Percentiles rank a stretch among this genome's conserved stretches.
Evolutionary conservation across 192 early-diverging fungal species (phyloP).

Genomic region (Gonapodya prolifera): DNA sequence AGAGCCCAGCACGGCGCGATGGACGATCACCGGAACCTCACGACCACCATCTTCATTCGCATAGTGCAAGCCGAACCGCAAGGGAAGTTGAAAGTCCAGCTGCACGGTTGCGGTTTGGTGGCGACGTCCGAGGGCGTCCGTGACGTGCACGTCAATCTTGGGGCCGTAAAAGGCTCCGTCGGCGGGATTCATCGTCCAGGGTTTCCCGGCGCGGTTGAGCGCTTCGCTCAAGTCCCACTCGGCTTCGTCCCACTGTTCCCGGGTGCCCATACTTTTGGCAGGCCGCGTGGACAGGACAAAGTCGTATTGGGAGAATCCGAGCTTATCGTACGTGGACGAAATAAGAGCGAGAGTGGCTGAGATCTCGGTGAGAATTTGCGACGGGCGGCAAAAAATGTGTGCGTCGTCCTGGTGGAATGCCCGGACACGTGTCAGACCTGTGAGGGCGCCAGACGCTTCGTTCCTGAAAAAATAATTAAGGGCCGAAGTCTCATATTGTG

Average conservation of each 20-base stretch:
- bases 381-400: conserved; percentile 81
- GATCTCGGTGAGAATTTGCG: conserved; percentile 74
- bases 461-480: conserved; percentile 39
- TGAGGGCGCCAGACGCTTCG: conserved; percentile 76
- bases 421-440: conserved; percentile 81
- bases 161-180: conserved; percentile 97
- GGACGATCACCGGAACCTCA: conserved; percentile 82
- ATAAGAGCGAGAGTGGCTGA: conserved; percentile 61
- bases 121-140: conserved; percentile 61
- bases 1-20: conserved; percentile 78
- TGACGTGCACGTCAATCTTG: conserved; percentile 83
- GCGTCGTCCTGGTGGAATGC: conserved; percentile 97
- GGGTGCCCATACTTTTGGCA: conserved; percentile 54
- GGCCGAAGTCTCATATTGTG: neutral
- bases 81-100: conserved; percentile 89
- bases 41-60: conserved; percentile 39
- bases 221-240: conserved; percentile 60
- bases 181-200: conserved; percentile 62
- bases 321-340: conserved; percentile 59
- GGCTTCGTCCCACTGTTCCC: conserved; percentile 65
- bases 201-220: conserved; percentile 39
- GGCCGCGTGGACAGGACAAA: conserved; percentile 74
- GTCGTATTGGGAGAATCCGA: conserved; percentile 67
- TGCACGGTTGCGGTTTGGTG: conserved; percentile 95
- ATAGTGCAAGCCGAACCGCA: conserved; percentile 69